These are phyloP conservation scores for Hibiscus syriacus DNA, from an alignment of 345 rosid genomes.

Conservation along the genomic window DNA sequence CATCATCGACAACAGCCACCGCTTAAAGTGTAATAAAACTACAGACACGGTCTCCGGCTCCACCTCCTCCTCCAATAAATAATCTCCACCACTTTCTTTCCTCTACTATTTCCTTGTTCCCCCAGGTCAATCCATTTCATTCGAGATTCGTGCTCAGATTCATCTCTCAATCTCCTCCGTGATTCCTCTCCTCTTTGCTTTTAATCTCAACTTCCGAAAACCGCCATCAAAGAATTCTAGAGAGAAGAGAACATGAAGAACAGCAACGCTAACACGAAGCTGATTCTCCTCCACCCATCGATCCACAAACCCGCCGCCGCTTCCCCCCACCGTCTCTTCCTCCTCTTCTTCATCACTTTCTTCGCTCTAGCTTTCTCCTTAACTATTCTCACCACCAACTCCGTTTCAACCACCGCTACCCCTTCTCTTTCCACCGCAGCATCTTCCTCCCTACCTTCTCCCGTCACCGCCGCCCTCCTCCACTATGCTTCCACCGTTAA, in stretches of 20 bases:
- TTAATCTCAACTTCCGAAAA: not conserved
- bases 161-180: not conserved
- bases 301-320: constrained; percentile 38
- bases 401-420: constrained; percentile 21
- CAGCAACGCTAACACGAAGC: constrained; percentile 46
- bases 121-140: not conserved
- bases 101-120: not conserved
- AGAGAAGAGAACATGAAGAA: constrained; percentile 36
- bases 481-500: constrained; percentile 56
- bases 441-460: constrained; percentile 29
- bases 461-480: constrained; percentile 58
- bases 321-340: constrained; percentile 34
- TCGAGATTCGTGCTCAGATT: not conserved
- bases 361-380: constrained; percentile 65
- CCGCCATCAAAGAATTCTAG: not conserved
- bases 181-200: not conserved
- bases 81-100: not conserved
- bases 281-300: constrained; percentile 69
- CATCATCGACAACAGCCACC: not conserved
- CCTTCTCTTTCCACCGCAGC: constrained; percentile 23
- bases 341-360: constrained; percentile 51
- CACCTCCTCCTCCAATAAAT: not conserved
- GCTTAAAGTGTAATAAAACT: not conserved
- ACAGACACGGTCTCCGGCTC: not conserved
- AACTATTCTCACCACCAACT: constrained; percentile 44